Conservation (phyloP, 2,329 filamentous ascomycete species). For the Alternaria sp. region DNA sequence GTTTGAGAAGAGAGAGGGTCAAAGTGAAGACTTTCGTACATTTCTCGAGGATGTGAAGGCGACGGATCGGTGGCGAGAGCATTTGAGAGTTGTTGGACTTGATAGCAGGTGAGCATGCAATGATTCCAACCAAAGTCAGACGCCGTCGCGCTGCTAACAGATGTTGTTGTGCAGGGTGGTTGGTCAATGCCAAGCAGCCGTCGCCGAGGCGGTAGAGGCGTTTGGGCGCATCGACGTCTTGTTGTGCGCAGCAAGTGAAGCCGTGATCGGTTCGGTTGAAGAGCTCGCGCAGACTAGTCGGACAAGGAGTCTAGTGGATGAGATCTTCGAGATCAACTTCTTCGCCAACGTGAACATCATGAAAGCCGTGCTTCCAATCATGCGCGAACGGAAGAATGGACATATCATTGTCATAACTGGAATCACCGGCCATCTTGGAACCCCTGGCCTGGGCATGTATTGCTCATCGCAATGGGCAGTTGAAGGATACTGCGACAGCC, state of each 20-base stretch:
- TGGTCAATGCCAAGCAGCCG: slow-evolving; percentile 80
- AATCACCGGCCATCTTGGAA: slow-evolving; percentile 90
- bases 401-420: slow-evolving; percentile 91
- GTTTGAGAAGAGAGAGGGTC: slow-evolving; percentile 72
- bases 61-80: slow-evolving; percentile 80
- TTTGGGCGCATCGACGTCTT: slow-evolving; percentile 92
- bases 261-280: slow-evolving; percentile 88
- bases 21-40: slow-evolving; percentile 79
- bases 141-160: not conserved
- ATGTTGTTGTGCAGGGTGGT: slow-evolving; percentile 57
- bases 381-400: slow-evolving; percentile 81
- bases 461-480: slow-evolving; percentile 93
- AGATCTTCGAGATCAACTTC: slow-evolving; percentile 94
- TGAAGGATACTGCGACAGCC: slow-evolving; percentile 91
- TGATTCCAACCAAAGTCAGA: slow-evolving; percentile 15
- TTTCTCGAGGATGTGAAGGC: slow-evolving; percentile 75
- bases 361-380: slow-evolving; percentile 81
- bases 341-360: slow-evolving; percentile 97
- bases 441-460: slow-evolving; percentile 88
- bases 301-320: slow-evolving; percentile 80
- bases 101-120: slow-evolving; percentile 59
- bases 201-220: slow-evolving; percentile 83
- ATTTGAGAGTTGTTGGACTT: slow-evolving; percentile 70
- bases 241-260: slow-evolving; percentile 88
- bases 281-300: slow-evolving; percentile 78